Conservation (phyloP, 2,329 filamentous ascomycete genomes). For the Mollisiaceae sp. region DNA sequence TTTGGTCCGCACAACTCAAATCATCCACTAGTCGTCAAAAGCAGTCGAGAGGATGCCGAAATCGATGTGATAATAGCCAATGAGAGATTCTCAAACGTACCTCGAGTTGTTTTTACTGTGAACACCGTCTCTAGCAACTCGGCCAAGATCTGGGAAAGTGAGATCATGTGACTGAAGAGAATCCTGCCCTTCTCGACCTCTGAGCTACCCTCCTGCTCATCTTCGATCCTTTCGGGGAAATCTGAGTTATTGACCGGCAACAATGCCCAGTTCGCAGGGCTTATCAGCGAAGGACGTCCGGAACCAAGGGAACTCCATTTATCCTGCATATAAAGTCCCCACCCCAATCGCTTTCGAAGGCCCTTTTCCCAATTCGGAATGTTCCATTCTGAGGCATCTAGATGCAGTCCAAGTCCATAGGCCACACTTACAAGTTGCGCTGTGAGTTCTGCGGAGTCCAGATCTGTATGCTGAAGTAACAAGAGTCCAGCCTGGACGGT, state of each 20-base stretch:
- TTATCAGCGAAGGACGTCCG: conserved; percentile 61
- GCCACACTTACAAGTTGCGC: conserved; percentile 58
- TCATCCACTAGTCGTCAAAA: no score
- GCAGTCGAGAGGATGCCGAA: no score
- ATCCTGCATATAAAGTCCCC: conserved; percentile 70
- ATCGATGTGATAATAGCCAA: no score
- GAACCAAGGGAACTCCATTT: conserved; percentile 64
- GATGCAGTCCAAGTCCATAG: conserved; percentile 63
- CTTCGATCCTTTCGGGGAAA: conserved; percentile 46
- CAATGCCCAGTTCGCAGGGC: conserved; percentile 60
- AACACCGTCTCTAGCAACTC: conserved; percentile 58
- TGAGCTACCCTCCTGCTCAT: conserved; percentile 45
- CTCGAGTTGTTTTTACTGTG: conserved; percentile 41
- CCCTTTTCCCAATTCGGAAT: conserved; percentile 68
- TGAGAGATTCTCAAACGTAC: conserved; percentile 7
- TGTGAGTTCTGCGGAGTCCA: conserved; percentile 42
- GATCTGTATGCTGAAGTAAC: conserved; percentile 51
- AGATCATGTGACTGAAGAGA: conserved; percentile 56
- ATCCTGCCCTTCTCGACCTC: conserved; percentile 52
- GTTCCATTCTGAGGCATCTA: conserved; percentile 66
- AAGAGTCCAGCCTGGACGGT: conserved; percentile 60
- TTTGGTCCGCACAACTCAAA: no score
- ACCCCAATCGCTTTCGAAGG: conserved; percentile 63
- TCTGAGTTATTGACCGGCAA: conserved; percentile 50
- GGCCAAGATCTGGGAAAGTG: conserved; percentile 55